Conservation (phyloP, 148 eudicot genomes). For the Pouteria glomerata region DNA sequence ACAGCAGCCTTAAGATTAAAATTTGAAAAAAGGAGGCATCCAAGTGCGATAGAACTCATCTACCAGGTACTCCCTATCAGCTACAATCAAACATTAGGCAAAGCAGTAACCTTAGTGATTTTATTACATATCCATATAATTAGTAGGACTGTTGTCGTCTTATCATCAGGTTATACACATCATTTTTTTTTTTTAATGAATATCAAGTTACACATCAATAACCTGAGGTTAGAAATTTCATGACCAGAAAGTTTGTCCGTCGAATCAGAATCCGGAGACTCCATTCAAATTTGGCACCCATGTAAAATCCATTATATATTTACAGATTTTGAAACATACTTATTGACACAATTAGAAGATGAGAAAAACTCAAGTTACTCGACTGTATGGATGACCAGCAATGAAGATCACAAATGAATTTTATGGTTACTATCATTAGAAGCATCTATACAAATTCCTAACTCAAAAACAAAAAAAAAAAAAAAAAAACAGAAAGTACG, state of each 20-base stretch:
- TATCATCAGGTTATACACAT: too few species aligned
- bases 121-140: neutral
- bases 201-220: neutral
- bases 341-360: neutral
- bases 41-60: neutral
- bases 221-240: neutral
- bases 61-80: neutral
- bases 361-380: constrained; percentile 1
- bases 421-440: neutral
- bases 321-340: neutral
- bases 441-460: neutral
- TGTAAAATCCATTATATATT: neutral
- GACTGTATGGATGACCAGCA: neutral
- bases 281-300: too few species aligned
- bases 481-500: too few species aligned
- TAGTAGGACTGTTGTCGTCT: too few species aligned
- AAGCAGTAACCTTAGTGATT: neutral
- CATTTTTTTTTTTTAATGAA: too few species aligned
- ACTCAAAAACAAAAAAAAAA: too few species aligned
- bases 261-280: neutral
- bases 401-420: neutral
- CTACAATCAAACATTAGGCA: neutral
- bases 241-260: neutral
- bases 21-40: neutral
- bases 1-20: neutral